Conservation (phyloP, 441 rosid genomes). For the Eruca vesicaria region DNA sequence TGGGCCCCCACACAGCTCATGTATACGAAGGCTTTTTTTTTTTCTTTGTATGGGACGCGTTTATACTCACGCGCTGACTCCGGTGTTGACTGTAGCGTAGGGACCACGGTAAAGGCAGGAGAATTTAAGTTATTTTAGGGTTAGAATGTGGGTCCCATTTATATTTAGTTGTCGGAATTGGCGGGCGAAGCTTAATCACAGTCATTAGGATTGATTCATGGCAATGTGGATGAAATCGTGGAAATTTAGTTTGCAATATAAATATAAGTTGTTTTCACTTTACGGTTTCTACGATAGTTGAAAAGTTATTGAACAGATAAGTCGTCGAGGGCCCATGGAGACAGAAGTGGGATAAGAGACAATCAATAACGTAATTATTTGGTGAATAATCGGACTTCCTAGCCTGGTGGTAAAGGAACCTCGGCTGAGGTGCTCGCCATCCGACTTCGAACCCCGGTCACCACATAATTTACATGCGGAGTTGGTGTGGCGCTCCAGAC, state of each 20-base stretch:
- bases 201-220: background rate
- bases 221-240: background rate
- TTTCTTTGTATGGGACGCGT: constrained; percentile 2
- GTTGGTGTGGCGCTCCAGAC: no score
- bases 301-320: background rate
- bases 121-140: constrained; percentile 32
- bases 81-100: constrained; percentile 25
- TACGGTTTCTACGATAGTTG: constrained; percentile 1
- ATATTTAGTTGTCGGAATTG: background rate
- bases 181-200: background rate
- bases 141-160: constrained; percentile 18
- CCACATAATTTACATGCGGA: no score
- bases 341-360: constrained; percentile 7
- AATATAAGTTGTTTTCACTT: background rate
- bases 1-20: constrained; percentile 71
- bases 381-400: no score
- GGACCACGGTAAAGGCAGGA: constrained; percentile 28
- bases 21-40: constrained; percentile 8
- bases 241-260: background rate
- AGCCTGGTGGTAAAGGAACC: no score
- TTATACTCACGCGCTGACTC: constrained; percentile 32
- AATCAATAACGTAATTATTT: constrained; percentile 17
- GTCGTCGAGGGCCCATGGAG: constrained; percentile 11
- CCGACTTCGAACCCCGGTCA: no score
- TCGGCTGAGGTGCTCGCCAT: no score